Evolutionary conservation across 805 yeast species (phyloP).

Genomic region (Myxozyma sirexii): DNA sequence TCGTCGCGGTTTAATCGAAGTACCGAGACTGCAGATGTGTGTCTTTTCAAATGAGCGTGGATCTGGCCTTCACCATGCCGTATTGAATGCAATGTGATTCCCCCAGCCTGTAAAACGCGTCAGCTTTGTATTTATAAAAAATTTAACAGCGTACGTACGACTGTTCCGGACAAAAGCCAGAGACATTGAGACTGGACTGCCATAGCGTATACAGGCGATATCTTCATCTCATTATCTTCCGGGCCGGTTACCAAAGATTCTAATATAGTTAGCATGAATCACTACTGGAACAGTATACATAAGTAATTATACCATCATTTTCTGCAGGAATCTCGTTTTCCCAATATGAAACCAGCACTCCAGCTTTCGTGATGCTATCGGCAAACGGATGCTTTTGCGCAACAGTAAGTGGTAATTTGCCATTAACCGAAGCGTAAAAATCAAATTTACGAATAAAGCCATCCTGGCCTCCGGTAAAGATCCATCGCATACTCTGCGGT

Average conservation of each 20-base stretch:
- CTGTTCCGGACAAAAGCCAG: conserved; percentile 77
- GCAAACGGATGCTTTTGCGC: conserved; percentile 88
- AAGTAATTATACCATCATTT: neutral
- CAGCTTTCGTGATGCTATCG: conserved; percentile 83
- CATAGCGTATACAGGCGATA: conserved; percentile 85
- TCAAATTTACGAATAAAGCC: conserved; percentile 92
- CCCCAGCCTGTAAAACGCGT: conserved; percentile 58
- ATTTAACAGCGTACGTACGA: neutral
- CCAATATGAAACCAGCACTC: conserved; percentile 84
- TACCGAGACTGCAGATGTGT: conserved; percentile 74
- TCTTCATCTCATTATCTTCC: conserved; percentile 38
- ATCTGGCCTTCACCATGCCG: conserved; percentile 80
- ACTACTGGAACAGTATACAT: too few relatives aligned
- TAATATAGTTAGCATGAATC: neutral
- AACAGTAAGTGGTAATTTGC: conserved; percentile 82
- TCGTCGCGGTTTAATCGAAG: conserved; percentile 65
- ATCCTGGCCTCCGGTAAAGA: conserved; percentile 94
- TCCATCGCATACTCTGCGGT: conserved; percentile 79
- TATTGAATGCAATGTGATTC: conserved; percentile 80
- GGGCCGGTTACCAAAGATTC: conserved; percentile 5
- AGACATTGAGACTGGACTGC: conserved; percentile 80
- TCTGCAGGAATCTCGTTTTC: conserved; percentile 85
- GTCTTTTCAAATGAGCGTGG: conserved; percentile 74
- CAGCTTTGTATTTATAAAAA: neutral
- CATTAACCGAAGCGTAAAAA: conserved; percentile 80